Conservation (phyloP, 306 rosid genomes). For the Benincasa hispida region DNA sequence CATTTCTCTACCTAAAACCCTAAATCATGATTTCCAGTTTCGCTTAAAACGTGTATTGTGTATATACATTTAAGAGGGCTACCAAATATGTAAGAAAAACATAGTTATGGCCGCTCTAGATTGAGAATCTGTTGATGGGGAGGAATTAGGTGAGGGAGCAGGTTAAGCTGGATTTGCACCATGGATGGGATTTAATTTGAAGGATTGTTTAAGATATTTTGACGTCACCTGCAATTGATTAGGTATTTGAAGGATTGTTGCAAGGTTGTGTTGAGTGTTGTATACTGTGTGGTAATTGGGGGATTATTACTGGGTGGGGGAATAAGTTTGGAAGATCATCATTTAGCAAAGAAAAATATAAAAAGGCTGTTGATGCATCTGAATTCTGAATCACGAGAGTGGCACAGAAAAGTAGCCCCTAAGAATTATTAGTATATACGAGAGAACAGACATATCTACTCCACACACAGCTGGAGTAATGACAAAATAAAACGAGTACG, state of each 20-base stretch:
- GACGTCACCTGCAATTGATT: not conserved
- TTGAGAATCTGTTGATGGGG: not conserved
- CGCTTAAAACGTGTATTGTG: not conserved
- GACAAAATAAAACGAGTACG: conserved; percentile 11
- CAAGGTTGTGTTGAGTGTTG: not conserved
- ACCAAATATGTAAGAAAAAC: not conserved
- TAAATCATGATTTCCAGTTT: not conserved
- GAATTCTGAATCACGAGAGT: conserved; percentile 3
- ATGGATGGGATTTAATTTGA: not conserved
- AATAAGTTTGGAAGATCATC: not conserved
- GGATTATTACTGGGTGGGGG: not conserved
- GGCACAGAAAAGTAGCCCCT: conserved; percentile 2
- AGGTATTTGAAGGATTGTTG: not conserved
- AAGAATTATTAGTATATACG: not conserved
- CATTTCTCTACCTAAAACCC: not conserved
- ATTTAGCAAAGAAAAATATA: not conserved
- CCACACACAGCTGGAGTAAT: not conserved
- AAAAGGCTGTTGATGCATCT: not conserved
- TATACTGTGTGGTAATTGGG: not conserved
- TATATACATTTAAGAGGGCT: not conserved
- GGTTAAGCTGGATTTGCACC: not conserved
- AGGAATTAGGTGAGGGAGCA: conserved; percentile 7
- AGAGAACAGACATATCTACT: conserved; percentile 2
- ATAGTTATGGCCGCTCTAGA: not conserved
- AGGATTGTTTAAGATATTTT: not conserved